Percentiles rank a stretch among this genome's conserved stretches.
phyloP scores from a whole-genome alignment of 495 filamentous ascomycete species.

The Talaromyces liani region DNA sequence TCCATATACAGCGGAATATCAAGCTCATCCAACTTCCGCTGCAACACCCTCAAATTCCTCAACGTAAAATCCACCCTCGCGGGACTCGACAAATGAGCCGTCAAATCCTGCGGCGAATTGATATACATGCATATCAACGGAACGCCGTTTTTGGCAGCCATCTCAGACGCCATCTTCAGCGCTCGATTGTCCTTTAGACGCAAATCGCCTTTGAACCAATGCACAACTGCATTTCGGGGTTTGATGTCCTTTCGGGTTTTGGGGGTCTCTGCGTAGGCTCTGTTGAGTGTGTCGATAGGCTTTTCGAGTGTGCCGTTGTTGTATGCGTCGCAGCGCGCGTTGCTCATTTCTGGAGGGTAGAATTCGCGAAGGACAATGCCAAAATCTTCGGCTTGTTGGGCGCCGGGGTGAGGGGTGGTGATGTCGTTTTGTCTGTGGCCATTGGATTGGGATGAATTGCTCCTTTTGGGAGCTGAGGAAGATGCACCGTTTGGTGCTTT shows the following conservation, averaged over 20 bases:
- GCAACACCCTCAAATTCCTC: conserved; percentile 56
- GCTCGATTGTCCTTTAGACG: conserved; percentile 68
- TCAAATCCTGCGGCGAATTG: conserved; percentile 77
- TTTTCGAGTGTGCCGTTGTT: conserved; percentile 55
- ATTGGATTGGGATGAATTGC: neutral
- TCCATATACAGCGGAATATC: conserved; percentile 78
- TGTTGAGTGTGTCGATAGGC: conserved; percentile 57
- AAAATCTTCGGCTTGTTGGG: conserved; percentile 49
- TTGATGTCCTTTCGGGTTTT: conserved; percentile 33
- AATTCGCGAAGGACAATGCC: conserved; percentile 70
- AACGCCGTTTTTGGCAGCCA: conserved; percentile 54
- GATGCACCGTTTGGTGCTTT: conserved; percentile 6
- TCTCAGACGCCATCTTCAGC: conserved; percentile 57
- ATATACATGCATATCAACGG: conserved; percentile 73
- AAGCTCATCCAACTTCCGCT: conserved; percentile 56
- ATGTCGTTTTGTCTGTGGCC: neutral
- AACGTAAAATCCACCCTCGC: conserved; percentile 75
- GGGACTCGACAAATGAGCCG: conserved; percentile 69
- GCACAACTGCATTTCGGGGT: conserved; percentile 61
- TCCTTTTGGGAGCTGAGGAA: neutral
- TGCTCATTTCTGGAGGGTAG: conserved; percentile 82
- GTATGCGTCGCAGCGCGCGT: conserved; percentile 65
- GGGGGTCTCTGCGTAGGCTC: conserved; percentile 46
- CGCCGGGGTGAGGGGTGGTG: conserved; percentile 25
- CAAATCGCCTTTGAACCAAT: conserved; percentile 89